phyloP scores from a whole-genome alignment of 352 stramenopile genomes.

The Phytophthora hybrid region DNA sequence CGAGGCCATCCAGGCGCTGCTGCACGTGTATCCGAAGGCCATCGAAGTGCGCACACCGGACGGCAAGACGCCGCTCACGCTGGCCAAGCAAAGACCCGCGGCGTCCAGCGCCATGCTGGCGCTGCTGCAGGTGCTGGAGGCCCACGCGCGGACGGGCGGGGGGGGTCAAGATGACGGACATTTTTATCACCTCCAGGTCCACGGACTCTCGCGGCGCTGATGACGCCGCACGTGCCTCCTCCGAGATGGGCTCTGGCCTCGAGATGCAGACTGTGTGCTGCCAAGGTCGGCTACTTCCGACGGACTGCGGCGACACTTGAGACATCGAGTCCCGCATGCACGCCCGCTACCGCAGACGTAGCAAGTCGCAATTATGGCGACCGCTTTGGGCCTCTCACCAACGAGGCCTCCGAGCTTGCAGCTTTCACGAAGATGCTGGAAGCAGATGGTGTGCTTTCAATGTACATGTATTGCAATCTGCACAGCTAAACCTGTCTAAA shows the following conservation, averaged over 20 bases:
- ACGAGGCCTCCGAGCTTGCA: too few species aligned
- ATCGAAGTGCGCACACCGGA: slow-evolving; percentile 60
- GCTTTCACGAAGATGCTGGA: too few species aligned
- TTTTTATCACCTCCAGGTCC: slow-evolving; percentile 22
- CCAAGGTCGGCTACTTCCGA: slow-evolving; percentile 83
- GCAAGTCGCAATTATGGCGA: too few species aligned
- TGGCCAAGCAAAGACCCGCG: slow-evolving; percentile 54
- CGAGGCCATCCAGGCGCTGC: slow-evolving; percentile 67
- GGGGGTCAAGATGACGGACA: slow-evolving; percentile 19
- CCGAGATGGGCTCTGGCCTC: slow-evolving; percentile 65
- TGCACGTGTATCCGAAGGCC: slow-evolving; percentile 72
- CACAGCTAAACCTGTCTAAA: too few species aligned
- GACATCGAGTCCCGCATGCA: slow-evolving; percentile 51
- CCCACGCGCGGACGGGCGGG: slow-evolving; percentile 44
- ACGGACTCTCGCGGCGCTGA: slow-evolving; percentile 32
- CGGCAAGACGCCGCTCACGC: slow-evolving; percentile 50
- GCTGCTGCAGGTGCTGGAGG: slow-evolving; percentile 53
- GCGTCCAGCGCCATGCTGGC: slow-evolving; percentile 31
- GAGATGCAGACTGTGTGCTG: slow-evolving; percentile 70
- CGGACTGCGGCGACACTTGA: slow-evolving; percentile 73
- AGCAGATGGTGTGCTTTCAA: too few species aligned
- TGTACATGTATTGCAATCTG: too few species aligned
- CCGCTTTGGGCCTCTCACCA: too few species aligned
- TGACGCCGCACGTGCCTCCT: slow-evolving; percentile 30
- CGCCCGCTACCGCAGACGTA: slow-evolving; percentile 32